Evolutionary conservation across 495 filamentous ascomycete genomes (phyloP).

Genomic region (Penicillium alfredii): DNA sequence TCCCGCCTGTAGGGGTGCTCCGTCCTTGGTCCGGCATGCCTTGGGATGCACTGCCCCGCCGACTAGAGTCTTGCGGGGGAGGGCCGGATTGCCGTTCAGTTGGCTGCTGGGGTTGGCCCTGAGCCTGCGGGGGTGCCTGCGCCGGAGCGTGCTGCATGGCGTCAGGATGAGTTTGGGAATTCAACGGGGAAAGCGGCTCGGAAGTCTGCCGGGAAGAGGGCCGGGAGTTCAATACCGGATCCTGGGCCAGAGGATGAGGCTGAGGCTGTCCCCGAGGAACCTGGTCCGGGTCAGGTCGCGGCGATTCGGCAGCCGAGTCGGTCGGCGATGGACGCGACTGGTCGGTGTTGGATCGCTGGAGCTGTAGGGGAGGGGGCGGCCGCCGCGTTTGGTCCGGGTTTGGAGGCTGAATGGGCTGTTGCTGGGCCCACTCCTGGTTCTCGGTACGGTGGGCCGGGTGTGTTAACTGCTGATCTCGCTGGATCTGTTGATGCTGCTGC

Average conservation of each 20-base stretch:
- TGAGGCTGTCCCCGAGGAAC: constrained; percentile 8
- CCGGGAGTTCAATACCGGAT: constrained; percentile 24
- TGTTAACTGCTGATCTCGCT: constrained; percentile 1
- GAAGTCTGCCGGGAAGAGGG: constrained; percentile 60
- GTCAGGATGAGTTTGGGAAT: constrained; percentile 23
- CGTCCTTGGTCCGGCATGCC: constrained; percentile 46
- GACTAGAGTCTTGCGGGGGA: constrained; percentile 12
- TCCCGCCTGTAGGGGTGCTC: constrained; percentile 53
- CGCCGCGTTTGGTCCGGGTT: constrained; percentile 9
- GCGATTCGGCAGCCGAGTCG: constrained; percentile 18
- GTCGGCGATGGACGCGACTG: constrained; percentile 35
- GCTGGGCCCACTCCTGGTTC: constrained; percentile 12
- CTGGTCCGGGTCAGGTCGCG: constrained; percentile 18
- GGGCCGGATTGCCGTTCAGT: constrained; percentile 1
- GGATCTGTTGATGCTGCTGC: constrained; percentile 10
- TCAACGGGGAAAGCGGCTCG: constrained; percentile 33
- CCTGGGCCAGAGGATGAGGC: constrained; percentile 13
- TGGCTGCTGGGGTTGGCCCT: constrained; percentile 4
- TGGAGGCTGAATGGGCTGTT: constrained; percentile 3
- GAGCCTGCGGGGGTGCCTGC: constrained; percentile 13
- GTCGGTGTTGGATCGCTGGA: constrained; percentile 31
- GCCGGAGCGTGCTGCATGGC: constrained; percentile 29
- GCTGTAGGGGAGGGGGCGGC: constrained; percentile 10
- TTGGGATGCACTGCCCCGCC: constrained; percentile 20
- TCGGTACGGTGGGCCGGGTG: constrained; percentile 1